These are phyloP conservation scores for Lipomyces sp. DNA, from an alignment of 805 yeast species.

Conservation along the genomic window DNA sequence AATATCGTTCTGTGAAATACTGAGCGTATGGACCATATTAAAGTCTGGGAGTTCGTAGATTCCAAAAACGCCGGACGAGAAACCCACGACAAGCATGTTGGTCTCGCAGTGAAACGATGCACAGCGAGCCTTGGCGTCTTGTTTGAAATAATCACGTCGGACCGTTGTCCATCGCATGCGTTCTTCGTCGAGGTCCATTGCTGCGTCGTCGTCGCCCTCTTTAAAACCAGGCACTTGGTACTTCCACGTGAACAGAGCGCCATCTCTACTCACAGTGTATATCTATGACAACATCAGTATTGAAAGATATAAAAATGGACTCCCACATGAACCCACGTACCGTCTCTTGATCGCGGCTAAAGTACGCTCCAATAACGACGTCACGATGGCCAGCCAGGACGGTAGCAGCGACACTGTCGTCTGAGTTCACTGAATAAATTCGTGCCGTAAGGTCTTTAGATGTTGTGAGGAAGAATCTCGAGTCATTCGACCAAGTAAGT, in stretches of 20 bases:
- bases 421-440: constrained; percentile 74
- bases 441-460: constrained; percentile 90
- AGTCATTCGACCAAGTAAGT: constrained; percentile 87
- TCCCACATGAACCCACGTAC: constrained; percentile 5
- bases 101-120: constrained; percentile 79
- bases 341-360: constrained; percentile 82
- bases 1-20: constrained; percentile 90
- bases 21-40: constrained; percentile 77
- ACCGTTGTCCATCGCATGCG: constrained; percentile 77
- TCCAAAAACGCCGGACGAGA: constrained; percentile 86
- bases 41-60: constrained; percentile 85
- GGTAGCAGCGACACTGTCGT: constrained; percentile 76
- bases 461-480: constrained; percentile 82
- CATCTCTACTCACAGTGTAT: constrained; percentile 91
- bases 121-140: constrained; percentile 72
- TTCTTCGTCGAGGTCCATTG: constrained; percentile 47
- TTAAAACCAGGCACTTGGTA: constrained; percentile 61
- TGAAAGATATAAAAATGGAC: neutral
- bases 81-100: constrained; percentile 83
- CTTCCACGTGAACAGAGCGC: constrained; percentile 92
- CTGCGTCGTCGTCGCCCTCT: constrained; percentile 52
- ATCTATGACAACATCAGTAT: constrained; percentile 47
- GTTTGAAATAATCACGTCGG: constrained; percentile 74
- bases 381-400: constrained; percentile 93
- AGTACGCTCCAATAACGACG: constrained; percentile 83